Evolutionary conservation across 192 early-diverging fungal genomes (phyloP).

Genomic region (Ambispora gerdemannii): DNA sequence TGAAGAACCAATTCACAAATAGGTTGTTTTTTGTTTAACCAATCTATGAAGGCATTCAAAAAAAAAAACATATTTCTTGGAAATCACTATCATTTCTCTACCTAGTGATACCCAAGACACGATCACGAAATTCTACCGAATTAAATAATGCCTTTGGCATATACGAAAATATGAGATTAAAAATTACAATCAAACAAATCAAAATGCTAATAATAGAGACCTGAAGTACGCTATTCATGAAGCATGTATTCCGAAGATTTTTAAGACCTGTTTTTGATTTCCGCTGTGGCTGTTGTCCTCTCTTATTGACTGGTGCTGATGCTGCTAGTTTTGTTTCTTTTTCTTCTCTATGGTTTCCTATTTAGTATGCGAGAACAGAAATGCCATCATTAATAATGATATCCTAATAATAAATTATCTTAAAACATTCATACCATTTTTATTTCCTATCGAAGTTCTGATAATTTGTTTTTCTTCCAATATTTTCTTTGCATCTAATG

Average conservation of each 20-base stretch:
- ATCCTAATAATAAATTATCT: background rate
- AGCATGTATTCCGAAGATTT: constrained; percentile 87
- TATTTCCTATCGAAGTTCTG: background rate
- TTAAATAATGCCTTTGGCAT: constrained; percentile 15
- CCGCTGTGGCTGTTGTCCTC: background rate
- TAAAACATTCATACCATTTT: background rate
- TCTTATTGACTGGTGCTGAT: background rate
- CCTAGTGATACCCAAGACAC: background rate
- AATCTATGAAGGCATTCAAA: too few relatives aligned
- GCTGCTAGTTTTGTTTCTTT: background rate
- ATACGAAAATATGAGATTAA: background rate
- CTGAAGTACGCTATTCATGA: constrained; percentile 82
- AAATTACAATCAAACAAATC: background rate
- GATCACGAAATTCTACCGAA: constrained; percentile 11
- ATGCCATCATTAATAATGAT: background rate
- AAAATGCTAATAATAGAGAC: too few relatives aligned
- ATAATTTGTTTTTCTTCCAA: background rate
- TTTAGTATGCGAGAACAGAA: too few relatives aligned
- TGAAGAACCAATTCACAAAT: background rate
- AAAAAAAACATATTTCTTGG: too few relatives aligned
- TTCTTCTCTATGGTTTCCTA: too few relatives aligned
- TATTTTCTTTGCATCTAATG: background rate
- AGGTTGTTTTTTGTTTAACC: too few relatives aligned
- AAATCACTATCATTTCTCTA: too few relatives aligned
- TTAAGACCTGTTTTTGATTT: constrained; percentile 59